Conservation (phyloP, 2,329 filamentous ascomycete genomes). For the Xylaria sp. region DNA sequence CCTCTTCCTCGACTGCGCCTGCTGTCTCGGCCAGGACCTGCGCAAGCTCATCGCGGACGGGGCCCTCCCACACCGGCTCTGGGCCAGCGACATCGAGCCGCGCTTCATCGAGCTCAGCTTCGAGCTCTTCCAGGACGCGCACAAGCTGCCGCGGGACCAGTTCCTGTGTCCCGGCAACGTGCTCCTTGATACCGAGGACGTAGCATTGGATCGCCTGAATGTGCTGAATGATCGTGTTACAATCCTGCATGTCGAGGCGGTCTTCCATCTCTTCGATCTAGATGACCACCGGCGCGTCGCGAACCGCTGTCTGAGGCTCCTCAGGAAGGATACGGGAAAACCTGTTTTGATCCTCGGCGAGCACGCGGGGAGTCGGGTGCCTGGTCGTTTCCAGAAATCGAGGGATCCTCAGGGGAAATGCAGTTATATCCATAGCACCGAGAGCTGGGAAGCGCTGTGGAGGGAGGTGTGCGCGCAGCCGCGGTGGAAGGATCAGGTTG, state of each 20-base stretch:
- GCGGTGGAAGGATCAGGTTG: constrained; percentile 22
- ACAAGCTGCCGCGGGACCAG: constrained; percentile 29
- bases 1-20: constrained; percentile 39
- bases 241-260: constrained; percentile 29
- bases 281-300: constrained; percentile 30
- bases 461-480: constrained; percentile 18
- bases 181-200: constrained; percentile 19
- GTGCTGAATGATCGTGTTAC: constrained; percentile 32
- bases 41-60: constrained; percentile 38
- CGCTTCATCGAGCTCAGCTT: constrained; percentile 38
- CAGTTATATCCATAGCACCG: constrained; percentile 22
- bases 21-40: constrained; percentile 40
- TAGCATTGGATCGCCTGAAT: constrained; percentile 29
- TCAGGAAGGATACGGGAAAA: constrained; percentile 28
- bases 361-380: constrained; percentile 19
- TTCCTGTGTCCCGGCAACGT: constrained; percentile 35
- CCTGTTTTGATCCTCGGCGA: constrained; percentile 31
- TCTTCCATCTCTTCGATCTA: constrained; percentile 39
- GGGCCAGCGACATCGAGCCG: constrained; percentile 34
- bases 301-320: constrained; percentile 27
- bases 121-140: constrained; percentile 37
- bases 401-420: constrained; percentile 9
- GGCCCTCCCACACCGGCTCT: constrained; percentile 27
- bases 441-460: constrained; percentile 27
- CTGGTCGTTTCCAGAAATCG: constrained; percentile 6